A percentile compares a stretch with the other conserved stretches of the same genome.
These are phyloP conservation scores for Lactarius trivialis DNA, from an alignment of 768 basidiomycete species.

Conservation along the genomic window DNA sequence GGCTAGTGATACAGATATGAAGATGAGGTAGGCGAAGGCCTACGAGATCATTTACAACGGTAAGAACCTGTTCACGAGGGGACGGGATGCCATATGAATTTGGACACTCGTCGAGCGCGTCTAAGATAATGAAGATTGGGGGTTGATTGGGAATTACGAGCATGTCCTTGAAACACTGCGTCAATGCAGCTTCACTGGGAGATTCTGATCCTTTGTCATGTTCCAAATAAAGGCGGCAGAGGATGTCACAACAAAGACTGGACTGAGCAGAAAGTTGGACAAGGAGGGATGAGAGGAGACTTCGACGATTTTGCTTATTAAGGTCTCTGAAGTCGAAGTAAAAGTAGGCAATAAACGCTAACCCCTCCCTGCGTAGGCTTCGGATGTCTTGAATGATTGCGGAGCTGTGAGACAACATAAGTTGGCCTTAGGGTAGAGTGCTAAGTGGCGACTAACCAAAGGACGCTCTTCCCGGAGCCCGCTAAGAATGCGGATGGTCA, in stretches of 20 bases:
- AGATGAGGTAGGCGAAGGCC: neutral
- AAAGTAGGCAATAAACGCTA: neutral
- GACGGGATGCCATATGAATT: neutral
- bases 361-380: neutral
- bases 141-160: neutral
- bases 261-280: neutral
- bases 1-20: neutral
- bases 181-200: neutral
- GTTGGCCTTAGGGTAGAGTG: neutral
- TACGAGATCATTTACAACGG: neutral
- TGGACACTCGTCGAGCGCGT: neutral
- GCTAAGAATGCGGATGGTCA: neutral
- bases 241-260: neutral
- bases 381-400: neutral
- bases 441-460: too few relatives aligned
- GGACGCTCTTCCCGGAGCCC: too few relatives aligned
- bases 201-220: neutral
- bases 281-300: neutral
- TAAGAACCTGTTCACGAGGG: neutral
- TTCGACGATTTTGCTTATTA: neutral
- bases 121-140: neutral
- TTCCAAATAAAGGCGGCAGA: neutral
- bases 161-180: neutral
- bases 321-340: neutral
- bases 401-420: neutral